A percentile compares a stretch with the other conserved stretches of the same genome.
Conservation (phyloP, 352 stramenopile species). For the Phytopythium vexans region DNA sequence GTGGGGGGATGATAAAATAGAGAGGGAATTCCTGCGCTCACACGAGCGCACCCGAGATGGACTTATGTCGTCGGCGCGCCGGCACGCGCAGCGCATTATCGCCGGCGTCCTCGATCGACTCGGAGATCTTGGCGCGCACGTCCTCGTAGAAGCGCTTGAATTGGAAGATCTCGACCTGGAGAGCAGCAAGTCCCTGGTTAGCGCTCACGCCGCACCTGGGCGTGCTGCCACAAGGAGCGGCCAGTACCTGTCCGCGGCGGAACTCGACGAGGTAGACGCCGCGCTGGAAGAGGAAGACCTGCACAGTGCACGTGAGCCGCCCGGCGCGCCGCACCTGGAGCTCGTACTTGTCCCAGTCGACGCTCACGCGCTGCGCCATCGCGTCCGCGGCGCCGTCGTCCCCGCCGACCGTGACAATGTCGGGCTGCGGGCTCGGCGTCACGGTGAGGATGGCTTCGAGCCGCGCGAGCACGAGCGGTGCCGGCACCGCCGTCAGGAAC, state of each 20-base stretch:
- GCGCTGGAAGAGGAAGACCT: conserved; percentile 77
- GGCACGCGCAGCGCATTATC: conserved; percentile 8
- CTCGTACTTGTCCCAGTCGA: conserved; percentile 76
- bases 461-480: conserved; percentile 60
- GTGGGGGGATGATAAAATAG: no score
- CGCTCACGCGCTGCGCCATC: conserved; percentile 44
- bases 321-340: conserved; percentile 63
- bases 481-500: conserved; percentile 66
- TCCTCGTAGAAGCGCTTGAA: conserved; percentile 88
- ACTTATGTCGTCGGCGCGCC: conserved; percentile 69
- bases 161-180: conserved; percentile 81
- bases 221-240: not conserved
- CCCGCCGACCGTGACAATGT: conserved; percentile 4
- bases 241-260: conserved; percentile 63
- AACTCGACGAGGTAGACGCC: conserved; percentile 83
- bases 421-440: conserved; percentile 38
- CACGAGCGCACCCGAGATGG: conserved; percentile 22
- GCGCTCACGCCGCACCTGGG: not conserved
- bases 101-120: conserved; percentile 33
- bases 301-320: conserved; percentile 62
- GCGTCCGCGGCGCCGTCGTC: conserved; percentile 15
- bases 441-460: conserved; percentile 51
- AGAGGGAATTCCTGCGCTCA: no score
- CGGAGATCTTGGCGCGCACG: conserved; percentile 58
- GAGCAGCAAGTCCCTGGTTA: not conserved